Conservation (phyloP, 306 rosid species). For the Biancaea sappan region DNA sequence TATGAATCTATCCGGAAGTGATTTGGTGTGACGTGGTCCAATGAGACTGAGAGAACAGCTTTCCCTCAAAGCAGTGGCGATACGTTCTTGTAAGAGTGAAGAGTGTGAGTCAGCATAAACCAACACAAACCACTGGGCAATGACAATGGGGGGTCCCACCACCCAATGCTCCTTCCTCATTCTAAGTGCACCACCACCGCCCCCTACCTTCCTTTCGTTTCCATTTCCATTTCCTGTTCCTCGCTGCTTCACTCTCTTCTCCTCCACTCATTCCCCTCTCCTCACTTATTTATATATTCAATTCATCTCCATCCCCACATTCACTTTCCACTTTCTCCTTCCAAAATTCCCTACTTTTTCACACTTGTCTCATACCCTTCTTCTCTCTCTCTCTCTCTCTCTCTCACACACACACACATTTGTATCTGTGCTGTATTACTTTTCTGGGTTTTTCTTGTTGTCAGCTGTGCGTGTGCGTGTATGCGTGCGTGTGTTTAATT, state of each 20-base stretch:
- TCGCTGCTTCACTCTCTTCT: not conserved
- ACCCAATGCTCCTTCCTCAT: not conserved
- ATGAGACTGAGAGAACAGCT: conserved; percentile 24
- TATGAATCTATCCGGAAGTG: conserved; percentile 56
- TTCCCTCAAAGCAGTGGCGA: not conserved
- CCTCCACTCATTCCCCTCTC: conserved; percentile 15
- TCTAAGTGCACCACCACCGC: no score
- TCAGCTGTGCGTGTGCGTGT: conserved; percentile 6
- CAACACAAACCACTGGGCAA: no score
- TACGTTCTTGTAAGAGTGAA: no score
- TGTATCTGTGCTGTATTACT: no score
- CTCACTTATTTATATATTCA: not conserved
- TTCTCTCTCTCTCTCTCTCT: no score
- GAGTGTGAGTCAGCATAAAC: not conserved
- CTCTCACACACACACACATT: no score
- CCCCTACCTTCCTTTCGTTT: no score
- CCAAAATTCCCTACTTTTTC: not conserved
- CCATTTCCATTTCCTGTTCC: no score
- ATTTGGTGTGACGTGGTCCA: conserved; percentile 84
- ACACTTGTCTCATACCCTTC: no score
- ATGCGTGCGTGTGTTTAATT: no score
- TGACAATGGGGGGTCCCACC: not conserved
- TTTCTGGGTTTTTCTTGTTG: conserved; percentile 39
- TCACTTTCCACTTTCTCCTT: conserved; percentile 26
- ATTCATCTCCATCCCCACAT: conserved; percentile 14